Evolutionary conservation across 2,329 filamentous ascomycete genomes (phyloP).

Genomic region (Fusarium concolor): DNA sequence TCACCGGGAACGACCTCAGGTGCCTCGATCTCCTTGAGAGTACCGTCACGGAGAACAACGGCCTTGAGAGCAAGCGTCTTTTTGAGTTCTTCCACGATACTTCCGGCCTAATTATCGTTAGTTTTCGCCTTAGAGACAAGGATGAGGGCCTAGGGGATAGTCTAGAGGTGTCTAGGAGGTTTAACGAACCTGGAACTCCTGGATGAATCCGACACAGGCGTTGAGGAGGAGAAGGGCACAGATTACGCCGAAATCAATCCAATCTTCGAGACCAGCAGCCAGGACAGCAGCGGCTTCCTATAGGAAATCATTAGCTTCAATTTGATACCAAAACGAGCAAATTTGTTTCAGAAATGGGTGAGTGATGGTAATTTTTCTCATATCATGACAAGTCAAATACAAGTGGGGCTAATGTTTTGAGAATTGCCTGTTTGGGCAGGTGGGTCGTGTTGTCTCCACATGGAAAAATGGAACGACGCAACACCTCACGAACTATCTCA

Average conservation of each 20-base stretch:
- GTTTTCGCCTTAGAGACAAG: no score
- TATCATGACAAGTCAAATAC: no score
- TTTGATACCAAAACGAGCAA: not conserved
- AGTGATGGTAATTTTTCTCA: no score
- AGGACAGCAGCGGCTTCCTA: constrained; percentile 77
- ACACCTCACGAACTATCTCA: not conserved
- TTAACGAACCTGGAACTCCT: constrained; percentile 80
- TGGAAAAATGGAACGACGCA: not conserved
- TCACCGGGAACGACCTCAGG: constrained; percentile 89
- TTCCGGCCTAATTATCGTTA: constrained; percentile 59
- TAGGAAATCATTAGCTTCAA: not conserved
- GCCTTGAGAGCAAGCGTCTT: constrained; percentile 91
- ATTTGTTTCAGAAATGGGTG: not conserved
- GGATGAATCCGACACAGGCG: constrained; percentile 85
- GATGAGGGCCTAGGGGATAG: no score
- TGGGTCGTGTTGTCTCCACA: not conserved
- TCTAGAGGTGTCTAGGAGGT: no score
- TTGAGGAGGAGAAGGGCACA: constrained; percentile 86
- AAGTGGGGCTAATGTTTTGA: not conserved
- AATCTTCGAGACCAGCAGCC: constrained; percentile 85
- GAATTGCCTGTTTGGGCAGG: not conserved
- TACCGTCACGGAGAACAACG: constrained; percentile 82
- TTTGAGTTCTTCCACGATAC: constrained; percentile 90
- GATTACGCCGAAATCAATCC: constrained; percentile 95
- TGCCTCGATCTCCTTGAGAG: constrained; percentile 82